Percentiles rank a stretch among this genome's conserved stretches.
Conservation (phyloP, 108 stramenopile genomes). For the Poteriospumella lacustris region DNA sequence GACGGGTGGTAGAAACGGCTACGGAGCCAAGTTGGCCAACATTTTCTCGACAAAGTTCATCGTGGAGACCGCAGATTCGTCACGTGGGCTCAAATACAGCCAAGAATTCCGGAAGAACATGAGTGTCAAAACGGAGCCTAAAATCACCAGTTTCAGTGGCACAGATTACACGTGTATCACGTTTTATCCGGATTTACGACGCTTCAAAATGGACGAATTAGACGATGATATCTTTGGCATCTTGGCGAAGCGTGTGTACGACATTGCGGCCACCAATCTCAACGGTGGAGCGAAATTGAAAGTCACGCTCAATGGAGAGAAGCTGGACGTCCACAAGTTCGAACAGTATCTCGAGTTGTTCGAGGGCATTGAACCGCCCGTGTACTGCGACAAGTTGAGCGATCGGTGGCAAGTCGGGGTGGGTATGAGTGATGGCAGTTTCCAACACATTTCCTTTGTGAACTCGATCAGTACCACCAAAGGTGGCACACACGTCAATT, state of each 20-base stretch:
- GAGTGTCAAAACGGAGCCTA: constrained; percentile 62
- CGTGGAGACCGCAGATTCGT: constrained; percentile 82
- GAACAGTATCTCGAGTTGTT: constrained; percentile 82
- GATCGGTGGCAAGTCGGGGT: constrained; percentile 94
- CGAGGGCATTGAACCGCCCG: constrained; percentile 70
- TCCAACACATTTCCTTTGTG: constrained; percentile 92
- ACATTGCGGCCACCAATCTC: constrained; percentile 90
- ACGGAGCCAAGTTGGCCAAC: constrained; percentile 98
- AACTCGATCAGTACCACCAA: constrained; percentile 93
- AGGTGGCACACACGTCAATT: constrained; percentile 87
- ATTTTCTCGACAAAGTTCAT: constrained; percentile 81
- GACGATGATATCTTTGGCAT: constrained; percentile 83
- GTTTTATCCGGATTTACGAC: constrained; percentile 81
- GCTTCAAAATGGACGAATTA: constrained; percentile 84
- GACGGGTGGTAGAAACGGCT: constrained; percentile 97
- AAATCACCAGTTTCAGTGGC: constrained; percentile 56
- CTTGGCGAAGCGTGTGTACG: constrained; percentile 89
- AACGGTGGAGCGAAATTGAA: constrained; percentile 64
- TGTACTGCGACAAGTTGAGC: constrained; percentile 71
- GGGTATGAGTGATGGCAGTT: constrained; percentile 70
- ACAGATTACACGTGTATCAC: constrained; percentile 90
- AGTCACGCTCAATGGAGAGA: constrained; percentile 84
- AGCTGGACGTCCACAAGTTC: constrained; percentile 79
- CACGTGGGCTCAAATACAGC: constrained; percentile 63
- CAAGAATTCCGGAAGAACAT: constrained; percentile 90